Conservation (phyloP, 371 early-diverging fungal genomes). For the Mortierella sp. region DNA sequence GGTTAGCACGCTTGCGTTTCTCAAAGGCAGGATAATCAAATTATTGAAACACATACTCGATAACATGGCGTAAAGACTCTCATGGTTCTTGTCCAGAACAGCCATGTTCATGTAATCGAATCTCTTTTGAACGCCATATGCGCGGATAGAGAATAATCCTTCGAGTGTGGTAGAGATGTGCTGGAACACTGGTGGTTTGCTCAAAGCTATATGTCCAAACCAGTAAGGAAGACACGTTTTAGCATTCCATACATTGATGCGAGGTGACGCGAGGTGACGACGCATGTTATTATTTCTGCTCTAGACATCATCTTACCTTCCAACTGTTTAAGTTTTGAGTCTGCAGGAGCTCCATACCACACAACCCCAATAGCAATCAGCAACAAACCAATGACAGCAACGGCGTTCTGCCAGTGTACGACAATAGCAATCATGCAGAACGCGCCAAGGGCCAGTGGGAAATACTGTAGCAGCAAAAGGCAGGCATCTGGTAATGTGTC, state of each 20-base stretch:
- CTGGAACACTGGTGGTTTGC: constrained; percentile 1
- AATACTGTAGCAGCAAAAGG: constrained; percentile 56
- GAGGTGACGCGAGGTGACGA: constrained; percentile 25
- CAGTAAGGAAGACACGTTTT: background rate
- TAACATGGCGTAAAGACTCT: background rate
- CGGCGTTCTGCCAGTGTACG: constrained; percentile 60
- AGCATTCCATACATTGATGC: background rate
- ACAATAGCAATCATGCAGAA: constrained; percentile 58
- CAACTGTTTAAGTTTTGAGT: constrained; percentile 58
- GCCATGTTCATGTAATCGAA: constrained; percentile 5
- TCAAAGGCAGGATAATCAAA: background rate
- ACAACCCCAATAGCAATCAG: constrained; percentile 32
- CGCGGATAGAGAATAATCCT: constrained; percentile 11
- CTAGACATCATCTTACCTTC: constrained; percentile 27
- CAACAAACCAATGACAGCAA: constrained; percentile 59
- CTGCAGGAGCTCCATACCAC: constrained; percentile 30
- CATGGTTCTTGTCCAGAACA: constrained; percentile 5
- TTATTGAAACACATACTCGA: background rate
- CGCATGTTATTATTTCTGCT: constrained; percentile 12
- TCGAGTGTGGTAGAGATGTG: constrained; percentile 5
- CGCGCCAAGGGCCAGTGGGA: constrained; percentile 60
- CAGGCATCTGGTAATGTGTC: constrained; percentile 61
- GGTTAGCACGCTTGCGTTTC: background rate
- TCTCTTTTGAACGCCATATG: background rate
- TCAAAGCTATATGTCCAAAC: background rate